Conservation (phyloP, 345 rosid species). For the Murraya paniculata region DNA sequence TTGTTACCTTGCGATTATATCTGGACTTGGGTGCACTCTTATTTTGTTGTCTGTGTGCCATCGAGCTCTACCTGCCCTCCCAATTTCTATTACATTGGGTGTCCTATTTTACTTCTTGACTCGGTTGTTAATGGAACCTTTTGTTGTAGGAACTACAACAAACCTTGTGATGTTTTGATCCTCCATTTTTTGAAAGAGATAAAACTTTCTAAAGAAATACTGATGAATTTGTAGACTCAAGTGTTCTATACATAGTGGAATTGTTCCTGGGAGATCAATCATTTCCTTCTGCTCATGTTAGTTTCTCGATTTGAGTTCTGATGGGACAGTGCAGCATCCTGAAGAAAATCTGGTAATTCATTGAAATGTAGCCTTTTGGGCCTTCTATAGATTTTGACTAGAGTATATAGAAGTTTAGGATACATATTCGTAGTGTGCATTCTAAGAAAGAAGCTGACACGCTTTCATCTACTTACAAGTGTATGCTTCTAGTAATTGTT, state of each 20-base stretch:
- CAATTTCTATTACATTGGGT: constrained; percentile 83
- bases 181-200: constrained; percentile 12
- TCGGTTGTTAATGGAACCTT: constrained; percentile 88
- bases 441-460: not conserved
- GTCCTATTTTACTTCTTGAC: constrained; percentile 91
- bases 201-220: constrained; percentile 14
- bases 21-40: constrained; percentile 97
- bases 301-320: not conserved
- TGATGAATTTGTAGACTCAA: constrained; percentile 11
- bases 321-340: not conserved
- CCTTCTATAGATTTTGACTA: not conserved
- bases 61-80: constrained; percentile 93
- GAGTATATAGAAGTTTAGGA: not conserved
- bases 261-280: not conserved
- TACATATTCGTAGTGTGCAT: not conserved
- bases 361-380: constrained; percentile 13
- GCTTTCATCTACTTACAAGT: not conserved
- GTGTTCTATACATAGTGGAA: constrained; percentile 12
- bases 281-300: not conserved
- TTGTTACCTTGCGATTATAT: constrained; percentile 90
- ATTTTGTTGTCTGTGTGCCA: constrained; percentile 77
- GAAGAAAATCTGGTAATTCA: constrained; percentile 4
- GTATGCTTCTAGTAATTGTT: not conserved
- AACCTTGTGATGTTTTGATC: constrained; percentile 77
- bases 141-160: constrained; percentile 74